Evolutionary conservation across 306 rosid genomes (phyloP), one percentile per base, ranked within the genome.

Genomic region (Mucuna pruriens): DNA sequence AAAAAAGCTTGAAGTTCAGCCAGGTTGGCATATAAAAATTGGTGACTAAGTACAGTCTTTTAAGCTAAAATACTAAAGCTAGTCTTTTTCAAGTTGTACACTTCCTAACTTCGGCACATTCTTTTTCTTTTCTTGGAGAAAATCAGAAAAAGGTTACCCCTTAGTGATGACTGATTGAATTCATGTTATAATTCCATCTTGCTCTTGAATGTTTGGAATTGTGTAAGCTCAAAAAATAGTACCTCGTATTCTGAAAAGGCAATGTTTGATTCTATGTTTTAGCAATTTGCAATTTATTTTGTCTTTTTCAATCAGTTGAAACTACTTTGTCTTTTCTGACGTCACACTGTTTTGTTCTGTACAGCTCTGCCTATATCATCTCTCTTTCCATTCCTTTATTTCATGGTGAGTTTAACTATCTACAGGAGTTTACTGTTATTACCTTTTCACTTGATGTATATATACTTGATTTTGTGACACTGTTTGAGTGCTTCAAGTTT

Each of bases 341-440:
- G 10, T 9, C 26, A 29, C 6, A 34, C 63, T 75, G 12, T 60
- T 46, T 48, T 84, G 52, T 10, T 42, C 20, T 81, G 6, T 78
- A 10, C 90, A 87, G 90, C 90, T 0, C 58, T 87, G 10, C 88
- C 90, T 36, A 42, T 64, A 78, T 42, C 88, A 11, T 87, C 86
- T 34, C 88, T 87, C 36, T 84, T 87, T 81, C 84, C 90, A n/a
- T 87, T 78, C 68, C 88, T 87, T 54, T 87, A 87, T 62, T 87
- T 87, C 66, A 84, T 87, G 90, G 90, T 87, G 77, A 87, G 84
- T 84, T 74, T 51, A 22, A 5, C 38, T 70, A 33, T 31, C n/a
- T 0, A 17, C 19, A 29, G 9, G 16, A 10, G n/a, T n/a, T 38
- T 62, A 23, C n/a, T 25, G 12, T 9, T 64, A 2, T 42, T 20